Conservation (phyloP, 495 filamentous ascomycete species). For the Evernia prunastri region DNA sequence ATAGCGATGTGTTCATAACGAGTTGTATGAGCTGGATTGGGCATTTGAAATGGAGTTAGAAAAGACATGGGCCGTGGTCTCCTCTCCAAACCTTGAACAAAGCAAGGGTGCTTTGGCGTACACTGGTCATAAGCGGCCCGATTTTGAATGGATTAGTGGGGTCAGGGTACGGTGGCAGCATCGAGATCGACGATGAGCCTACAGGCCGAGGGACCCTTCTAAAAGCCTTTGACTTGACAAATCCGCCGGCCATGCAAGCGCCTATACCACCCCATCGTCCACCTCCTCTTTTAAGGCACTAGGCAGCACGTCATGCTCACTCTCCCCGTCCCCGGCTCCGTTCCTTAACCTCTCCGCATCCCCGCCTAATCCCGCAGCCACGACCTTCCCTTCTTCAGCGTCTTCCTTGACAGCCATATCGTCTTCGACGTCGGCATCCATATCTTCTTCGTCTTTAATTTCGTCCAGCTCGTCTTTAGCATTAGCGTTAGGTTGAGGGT, state of each 20-base stretch:
- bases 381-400: neutral
- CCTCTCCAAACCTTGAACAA: neutral
- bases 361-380: neutral
- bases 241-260: neutral
- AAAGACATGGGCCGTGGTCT: neutral
- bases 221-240: neutral
- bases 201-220: neutral
- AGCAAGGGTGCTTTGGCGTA: neutral
- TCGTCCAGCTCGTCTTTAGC: neutral
- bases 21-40: neutral
- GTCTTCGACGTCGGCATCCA: slow-evolving; percentile 6
- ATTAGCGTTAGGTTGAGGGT: neutral
- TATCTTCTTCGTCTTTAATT: neutral
- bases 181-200: neutral
- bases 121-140: neutral
- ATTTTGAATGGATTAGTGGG: neutral
- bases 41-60: neutral
- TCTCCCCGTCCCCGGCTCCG: neutral
- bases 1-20: too few relatives aligned
- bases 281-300: neutral
- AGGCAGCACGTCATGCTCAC: neutral
- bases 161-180: neutral
- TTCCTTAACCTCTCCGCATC: neutral
- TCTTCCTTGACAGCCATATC: slow-evolving; percentile 3
- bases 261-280: neutral